phyloP scores from a whole-genome alignment of 2,329 filamentous ascomycete genomes.

The Bisporella sp. region DNA sequence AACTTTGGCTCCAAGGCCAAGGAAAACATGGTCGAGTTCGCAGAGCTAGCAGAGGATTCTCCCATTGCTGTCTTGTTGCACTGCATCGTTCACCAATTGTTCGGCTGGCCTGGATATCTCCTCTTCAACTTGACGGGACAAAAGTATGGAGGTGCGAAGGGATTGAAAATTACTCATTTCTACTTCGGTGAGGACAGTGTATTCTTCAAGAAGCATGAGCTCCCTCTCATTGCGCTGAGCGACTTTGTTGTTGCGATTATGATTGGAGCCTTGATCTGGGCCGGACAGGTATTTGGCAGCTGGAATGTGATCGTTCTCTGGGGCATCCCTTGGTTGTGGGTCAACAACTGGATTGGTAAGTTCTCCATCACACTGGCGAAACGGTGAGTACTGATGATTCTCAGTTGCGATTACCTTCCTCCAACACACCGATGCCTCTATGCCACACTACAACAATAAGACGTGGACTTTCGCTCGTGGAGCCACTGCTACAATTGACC shows the following conservation, averaged over 20 bases:
- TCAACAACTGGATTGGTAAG: slow-evolving; percentile 63
- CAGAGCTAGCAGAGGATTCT: slow-evolving; percentile 56
- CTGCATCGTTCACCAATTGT: slow-evolving; percentile 54
- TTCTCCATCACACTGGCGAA: slow-evolving; percentile 7
- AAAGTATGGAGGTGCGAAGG: slow-evolving; percentile 23
- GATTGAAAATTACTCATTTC: slow-evolving; percentile 27
- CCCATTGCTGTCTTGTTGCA: slow-evolving; percentile 48
- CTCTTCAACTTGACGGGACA: slow-evolving; percentile 43
- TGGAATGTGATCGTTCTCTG: slow-evolving; percentile 53
- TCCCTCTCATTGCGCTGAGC: slow-evolving; percentile 47
- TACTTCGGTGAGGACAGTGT: slow-evolving; percentile 57
- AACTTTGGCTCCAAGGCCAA: slow-evolving; percentile 23
- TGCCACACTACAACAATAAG: slow-evolving; percentile 51
- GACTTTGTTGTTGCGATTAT: slow-evolving; percentile 53
- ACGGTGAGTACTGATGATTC: slow-evolving; percentile 11
- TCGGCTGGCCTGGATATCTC: slow-evolving; percentile 59
- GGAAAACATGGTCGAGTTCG: slow-evolving; percentile 31
- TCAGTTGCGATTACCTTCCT: slow-evolving; percentile 68
- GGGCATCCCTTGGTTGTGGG: slow-evolving; percentile 59
- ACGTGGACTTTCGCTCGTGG: slow-evolving; percentile 57
- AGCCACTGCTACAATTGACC: slow-evolving; percentile 55
- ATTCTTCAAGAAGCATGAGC: slow-evolving; percentile 53
- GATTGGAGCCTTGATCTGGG: slow-evolving; percentile 42
- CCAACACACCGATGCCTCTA: slow-evolving; percentile 56
- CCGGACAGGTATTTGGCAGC: slow-evolving; percentile 44